Evolutionary conservation across 306 rosid genomes (phyloP), one percentile per base, ranked within the genome.

Genomic region (Acmispon strigosus): DNA sequence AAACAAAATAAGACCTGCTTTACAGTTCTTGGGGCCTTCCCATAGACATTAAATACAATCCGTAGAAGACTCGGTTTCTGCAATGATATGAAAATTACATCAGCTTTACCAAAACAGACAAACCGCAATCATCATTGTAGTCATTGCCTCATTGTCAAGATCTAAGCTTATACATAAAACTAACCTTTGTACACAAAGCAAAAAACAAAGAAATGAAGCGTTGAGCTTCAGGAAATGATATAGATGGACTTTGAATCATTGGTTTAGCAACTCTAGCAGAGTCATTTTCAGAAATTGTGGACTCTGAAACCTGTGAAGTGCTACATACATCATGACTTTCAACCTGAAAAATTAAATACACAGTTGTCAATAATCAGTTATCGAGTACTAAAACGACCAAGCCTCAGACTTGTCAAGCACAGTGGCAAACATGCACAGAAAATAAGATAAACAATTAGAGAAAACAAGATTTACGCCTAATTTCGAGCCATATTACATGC

Each of bases 61-160:
- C 80, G 97, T 77, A 94, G 91, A 82, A 91, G 92, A 77, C 61
- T 68, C 66, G 97, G 99, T 81, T 94, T 94, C 99, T 94, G 95
- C 85, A 80, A 45, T 54, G 51, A 80, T 61, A 79, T 27, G 45
- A 68, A 75, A 66, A 20, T 17, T 27, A n/a, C 0, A 11, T 78
- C 70, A 77, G 56, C 17, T 14, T 51, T 20, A 52, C 56, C 54
- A 39, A 70, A 49, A 57, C 63, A 71, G 62, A 78, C 10, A 13
- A 75, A 29, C 62, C 43, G 58, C 10, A 68, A 69, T 19, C 32
- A 52, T 36, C 13, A 59, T 19, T 9, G 43, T 43, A 48, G 64
- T 41, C 76, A 65, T 19, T 60, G 58, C 60, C 47, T 42, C 76
- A 65, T 19, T 60, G 52, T 65, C 41, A 72, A 55, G 12, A 54